Base-by-base conservation (phyloP, 805 yeast species). In the Kregervanrija delftensis region DNA sequence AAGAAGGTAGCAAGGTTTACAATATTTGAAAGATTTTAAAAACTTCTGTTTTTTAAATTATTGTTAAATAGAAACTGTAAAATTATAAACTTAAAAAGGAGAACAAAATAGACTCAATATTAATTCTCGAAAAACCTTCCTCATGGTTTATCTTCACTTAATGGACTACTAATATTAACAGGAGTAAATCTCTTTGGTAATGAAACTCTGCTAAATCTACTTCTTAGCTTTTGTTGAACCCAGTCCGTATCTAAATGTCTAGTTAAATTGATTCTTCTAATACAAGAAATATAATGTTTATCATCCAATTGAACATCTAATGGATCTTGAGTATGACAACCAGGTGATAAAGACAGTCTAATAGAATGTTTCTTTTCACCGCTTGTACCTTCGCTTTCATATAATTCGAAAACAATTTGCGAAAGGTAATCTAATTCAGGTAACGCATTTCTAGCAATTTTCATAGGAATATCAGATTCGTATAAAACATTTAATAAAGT, bases 291-390 rank as follows among this genome's bases (percentile, higher is more conserved):
- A 65, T 93, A 91, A 66, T 93, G 99, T 60, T 88, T 90, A 39
- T 88, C 91, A 66, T 93, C 99, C 39, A 93, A 72, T 64, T 91
- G 96, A 39, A 95, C 96, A 66, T 93, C 99, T 51, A 93, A 73
- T 28, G 99, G 99, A 64, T 91, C 96, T 58, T 89, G 96, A 0
- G 98, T 90, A 66, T 93, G 97, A 65, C 99, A 93, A 15, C 99
- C 99, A 1, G 99, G 98, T 5, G 96, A 86, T 54, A 93, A 73
- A n/a, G 91, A 83, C 49, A 93, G 73, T 57, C 98, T 76, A 45
- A 93, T 84, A 5, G 96, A 84, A 61, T 91, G 96, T 57, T 86
- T 83, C 64, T 87, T 86, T 43, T 79, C 81, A 8, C 83, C 82
- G 9, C 76, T 71, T 33, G 77, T 73, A 39, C 49, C 49, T 51